Evolutionary conservation across 2,329 filamentous ascomycete species (phyloP), one percentile per base, ranked within the genome.

Genomic region (Davidsoniella neocaledoniae): DNA sequence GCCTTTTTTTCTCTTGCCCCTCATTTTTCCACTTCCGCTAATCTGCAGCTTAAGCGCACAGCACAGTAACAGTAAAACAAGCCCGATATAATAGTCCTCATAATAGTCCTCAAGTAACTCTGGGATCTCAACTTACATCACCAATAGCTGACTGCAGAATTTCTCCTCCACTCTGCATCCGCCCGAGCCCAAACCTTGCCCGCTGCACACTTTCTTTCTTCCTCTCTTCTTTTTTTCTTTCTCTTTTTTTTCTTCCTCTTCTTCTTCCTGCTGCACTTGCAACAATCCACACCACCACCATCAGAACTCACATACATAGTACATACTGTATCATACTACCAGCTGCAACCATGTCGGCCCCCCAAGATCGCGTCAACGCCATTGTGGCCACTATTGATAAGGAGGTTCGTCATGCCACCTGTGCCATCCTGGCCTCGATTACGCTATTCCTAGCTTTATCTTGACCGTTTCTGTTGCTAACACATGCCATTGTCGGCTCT

Each of bases 361-460:
- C 80, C 59, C 83, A 86, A 68, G 83, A 86, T 60, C 80, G 79
- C 66, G 77, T 81, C 57, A 81, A 86, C 66, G 73, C 82, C 61
- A 81, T 86, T 62, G 73, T 91, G 63, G 75, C 76, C 59, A 75
- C 81, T 69, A 80, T 93, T 68, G 86, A 93, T 69, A 81, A 79
- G 63, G 83, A 87, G 80, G 84, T 88, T 44, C 16, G 45, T 36
- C 29, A 12, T 33, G 12, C 29, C 29, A 33, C 29, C 29, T 33
- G 29, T 33, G 19, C 16, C 49, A 19, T 23, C 19, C 37, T 14
- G 36, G 44, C 21, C 16, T 14, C 43, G 46, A 36, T 14, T 46
- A 33, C 40, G 12, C 21, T 33, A 43, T 26, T 25, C 42, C 37
- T 23, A 23, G 36, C 14, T 10, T 26, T 9, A 12, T 19, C 10